These are phyloP conservation scores for Talaromyces nanjingensis DNA, from an alignment of 495 filamentous ascomycete species.

Conservation along the genomic window DNA sequence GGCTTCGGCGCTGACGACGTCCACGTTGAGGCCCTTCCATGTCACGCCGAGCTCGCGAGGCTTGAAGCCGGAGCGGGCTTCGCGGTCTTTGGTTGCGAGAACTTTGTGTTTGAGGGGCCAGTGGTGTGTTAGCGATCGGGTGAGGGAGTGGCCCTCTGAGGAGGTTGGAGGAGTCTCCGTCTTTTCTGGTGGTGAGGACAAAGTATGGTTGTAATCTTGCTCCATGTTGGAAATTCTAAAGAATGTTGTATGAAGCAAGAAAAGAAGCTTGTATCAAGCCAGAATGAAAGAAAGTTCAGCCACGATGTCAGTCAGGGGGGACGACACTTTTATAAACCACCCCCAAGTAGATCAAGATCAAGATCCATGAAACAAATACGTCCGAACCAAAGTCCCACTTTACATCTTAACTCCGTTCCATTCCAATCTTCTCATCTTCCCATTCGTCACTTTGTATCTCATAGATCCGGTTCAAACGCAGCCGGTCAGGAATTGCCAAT, in stretches of 20 bases:
- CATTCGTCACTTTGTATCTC: background rate
- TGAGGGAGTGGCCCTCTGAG: background rate
- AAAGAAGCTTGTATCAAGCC: background rate
- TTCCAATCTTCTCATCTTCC: background rate
- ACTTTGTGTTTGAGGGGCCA: slow-evolving; percentile 43
- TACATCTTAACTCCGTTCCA: background rate
- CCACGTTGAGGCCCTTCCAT: slow-evolving; percentile 42
- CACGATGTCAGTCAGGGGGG: background rate
- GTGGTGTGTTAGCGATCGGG: slow-evolving; percentile 14
- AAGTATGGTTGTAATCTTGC: background rate
- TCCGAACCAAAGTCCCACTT: background rate
- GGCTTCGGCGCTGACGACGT: slow-evolving; percentile 36
- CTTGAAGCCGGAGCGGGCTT: slow-evolving; percentile 39
- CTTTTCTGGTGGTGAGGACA: background rate
- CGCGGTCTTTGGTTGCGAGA: slow-evolving; percentile 34
- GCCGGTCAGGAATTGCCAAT: background rate
- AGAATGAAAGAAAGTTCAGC: background rate
- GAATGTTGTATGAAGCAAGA: background rate
- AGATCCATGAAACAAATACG: background rate
- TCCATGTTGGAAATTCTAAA: background rate
- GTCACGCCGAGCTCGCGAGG: slow-evolving; percentile 47
- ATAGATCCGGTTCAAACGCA: background rate
- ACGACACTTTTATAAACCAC: background rate
- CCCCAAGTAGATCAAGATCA: background rate
- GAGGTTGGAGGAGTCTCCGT: background rate